Conservation (phyloP, 2,329 filamentous ascomycete genomes). For the Fusarium beomiforme region DNA sequence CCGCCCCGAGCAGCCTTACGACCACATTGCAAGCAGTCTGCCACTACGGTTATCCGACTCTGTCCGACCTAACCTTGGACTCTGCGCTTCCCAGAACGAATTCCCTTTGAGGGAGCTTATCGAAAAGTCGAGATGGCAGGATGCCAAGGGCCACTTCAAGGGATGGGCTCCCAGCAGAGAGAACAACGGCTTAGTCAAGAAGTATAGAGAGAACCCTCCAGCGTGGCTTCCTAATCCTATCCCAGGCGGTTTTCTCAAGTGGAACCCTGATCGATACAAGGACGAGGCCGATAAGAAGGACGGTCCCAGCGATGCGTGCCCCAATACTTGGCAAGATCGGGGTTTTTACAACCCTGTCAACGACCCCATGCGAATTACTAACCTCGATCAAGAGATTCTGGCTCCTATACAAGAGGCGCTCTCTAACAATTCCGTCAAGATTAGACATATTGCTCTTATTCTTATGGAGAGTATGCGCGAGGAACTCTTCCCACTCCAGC, state of each 20-base stretch:
- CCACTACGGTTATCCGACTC: constrained; percentile 42
- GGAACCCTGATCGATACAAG: constrained; percentile 38
- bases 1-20: constrained; percentile 43
- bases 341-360: constrained; percentile 48
- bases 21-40: constrained; percentile 45
- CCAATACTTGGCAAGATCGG: constrained; percentile 20
- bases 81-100: constrained; percentile 36
- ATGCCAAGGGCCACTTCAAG: constrained; percentile 43
- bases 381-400: constrained; percentile 48
- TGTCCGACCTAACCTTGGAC: constrained; percentile 32
- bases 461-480: constrained; percentile 57
- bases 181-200: constrained; percentile 33
- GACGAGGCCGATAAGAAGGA: constrained; percentile 36
- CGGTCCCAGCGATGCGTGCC: constrained; percentile 19
- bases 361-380: constrained; percentile 54
- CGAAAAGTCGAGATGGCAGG: constrained; percentile 37
- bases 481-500: constrained; percentile 57
- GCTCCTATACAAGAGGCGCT: constrained; percentile 40
- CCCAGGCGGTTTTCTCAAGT: constrained; percentile 43
- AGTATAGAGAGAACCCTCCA: constrained; percentile 40
- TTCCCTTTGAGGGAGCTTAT: constrained; percentile 45
- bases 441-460: constrained; percentile 56
- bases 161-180: constrained; percentile 46
- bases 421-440: constrained; percentile 44
- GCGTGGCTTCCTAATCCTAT: constrained; percentile 43